phyloP scores from a whole-genome alignment of 1,284 basidiomycete genomes.

The Exsudoporus floridanus region DNA sequence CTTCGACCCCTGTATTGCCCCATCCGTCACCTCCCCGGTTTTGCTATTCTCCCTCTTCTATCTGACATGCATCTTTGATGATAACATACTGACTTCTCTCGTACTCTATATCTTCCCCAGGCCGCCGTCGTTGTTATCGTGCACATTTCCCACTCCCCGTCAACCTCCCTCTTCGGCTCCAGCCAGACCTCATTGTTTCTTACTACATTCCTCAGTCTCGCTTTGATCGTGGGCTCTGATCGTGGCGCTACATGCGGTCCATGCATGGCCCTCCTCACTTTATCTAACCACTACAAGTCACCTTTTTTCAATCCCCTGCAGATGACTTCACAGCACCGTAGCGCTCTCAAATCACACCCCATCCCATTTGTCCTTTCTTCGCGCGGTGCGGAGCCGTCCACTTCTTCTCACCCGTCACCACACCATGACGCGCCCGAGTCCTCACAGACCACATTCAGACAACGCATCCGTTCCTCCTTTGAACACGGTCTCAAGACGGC shows the following conservation, averaged over 20 bases:
- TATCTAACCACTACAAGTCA: slow-evolving; percentile 41
- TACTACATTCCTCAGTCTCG: slow-evolving; percentile 11
- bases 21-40: neutral
- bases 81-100: slow-evolving; percentile 18
- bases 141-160: slow-evolving; percentile 21
- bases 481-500: slow-evolving; percentile 65
- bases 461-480: slow-evolving; percentile 61
- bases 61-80: slow-evolving; percentile 13
- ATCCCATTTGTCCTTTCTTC: slow-evolving; percentile 43
- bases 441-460: slow-evolving; percentile 52
- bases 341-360: slow-evolving; percentile 36
- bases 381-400: slow-evolving; percentile 39
- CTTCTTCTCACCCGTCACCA: slow-evolving; percentile 26
- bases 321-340: slow-evolving; percentile 47
- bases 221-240: slow-evolving; percentile 20
- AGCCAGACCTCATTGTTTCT: slow-evolving; percentile 8
- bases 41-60: slow-evolving; percentile 10
- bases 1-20: neutral
- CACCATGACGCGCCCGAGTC: slow-evolving; percentile 37
- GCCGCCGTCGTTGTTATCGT: slow-evolving; percentile 8
- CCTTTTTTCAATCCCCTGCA: slow-evolving; percentile 48
- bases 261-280: slow-evolving; percentile 51
- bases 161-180: slow-evolving; percentile 6
- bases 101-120: slow-evolving; percentile 21
- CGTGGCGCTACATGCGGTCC: slow-evolving; percentile 27